phyloP scores from a whole-genome alignment of 2,329 filamentous ascomycete genomes.

The Neoscytalidium dimidiatum region DNA sequence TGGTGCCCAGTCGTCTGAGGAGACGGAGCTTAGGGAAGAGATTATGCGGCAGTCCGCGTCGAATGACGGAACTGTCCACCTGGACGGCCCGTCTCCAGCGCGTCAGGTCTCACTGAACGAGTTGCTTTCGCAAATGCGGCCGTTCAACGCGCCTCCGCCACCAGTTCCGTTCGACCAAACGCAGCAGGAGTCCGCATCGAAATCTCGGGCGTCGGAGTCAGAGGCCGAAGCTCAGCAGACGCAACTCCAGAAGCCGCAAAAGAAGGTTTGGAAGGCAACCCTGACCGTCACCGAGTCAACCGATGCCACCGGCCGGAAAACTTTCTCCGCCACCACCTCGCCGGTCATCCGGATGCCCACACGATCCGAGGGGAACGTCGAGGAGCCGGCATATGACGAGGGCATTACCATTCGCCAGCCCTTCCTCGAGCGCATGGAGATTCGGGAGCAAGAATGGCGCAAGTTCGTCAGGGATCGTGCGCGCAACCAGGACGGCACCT shows the following conservation, averaged over 20 bases:
- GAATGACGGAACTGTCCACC: constrained; percentile 31
- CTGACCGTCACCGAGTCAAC: constrained; percentile 56
- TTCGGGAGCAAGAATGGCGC: constrained; percentile 63
- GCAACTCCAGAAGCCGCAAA: constrained; percentile 27
- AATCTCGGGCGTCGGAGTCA: constrained; percentile 33
- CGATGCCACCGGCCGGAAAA: constrained; percentile 51
- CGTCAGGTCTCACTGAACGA: constrained; percentile 40
- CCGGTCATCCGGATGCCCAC: constrained; percentile 47
- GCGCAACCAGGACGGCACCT: constrained; percentile 45
- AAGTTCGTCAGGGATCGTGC: constrained; percentile 51
- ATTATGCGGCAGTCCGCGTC: constrained; percentile 35
- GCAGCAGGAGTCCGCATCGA: constrained; percentile 1
- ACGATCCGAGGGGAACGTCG: constrained; percentile 27
- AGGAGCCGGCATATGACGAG: constrained; percentile 32
- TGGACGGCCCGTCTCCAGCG: constrained; percentile 29
- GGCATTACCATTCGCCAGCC: constrained; percentile 42
- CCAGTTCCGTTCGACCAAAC: constrained; percentile 59
- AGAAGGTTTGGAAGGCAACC: constrained; percentile 46
- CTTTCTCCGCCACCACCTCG: constrained; percentile 53
- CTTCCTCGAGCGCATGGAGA: constrained; percentile 71
- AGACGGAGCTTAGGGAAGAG: constrained; percentile 41
- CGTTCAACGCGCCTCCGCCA: constrained; percentile 82
- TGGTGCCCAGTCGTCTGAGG: constrained; percentile 33
- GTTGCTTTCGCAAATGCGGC: constrained; percentile 59
- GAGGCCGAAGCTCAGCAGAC: constrained; percentile 24